These are phyloP conservation scores for Eragrostis nindensis DNA, from an alignment of 176 grass and related monocot genomes.

Conservation along the genomic window DNA sequence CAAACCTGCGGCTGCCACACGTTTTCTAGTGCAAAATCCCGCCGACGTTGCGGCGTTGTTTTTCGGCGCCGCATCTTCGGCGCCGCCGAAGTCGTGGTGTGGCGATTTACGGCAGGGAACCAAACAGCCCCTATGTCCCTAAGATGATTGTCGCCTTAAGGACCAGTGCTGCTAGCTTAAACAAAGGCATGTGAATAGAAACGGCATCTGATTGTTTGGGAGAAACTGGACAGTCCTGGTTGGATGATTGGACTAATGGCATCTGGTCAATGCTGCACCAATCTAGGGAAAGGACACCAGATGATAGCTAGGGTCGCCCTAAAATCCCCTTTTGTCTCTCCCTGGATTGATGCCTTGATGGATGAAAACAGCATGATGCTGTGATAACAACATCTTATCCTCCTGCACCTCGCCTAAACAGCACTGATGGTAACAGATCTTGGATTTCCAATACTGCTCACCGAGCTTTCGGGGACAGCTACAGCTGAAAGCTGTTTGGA, in stretches of 20 bases:
- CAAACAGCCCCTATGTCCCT: too few relatives aligned
- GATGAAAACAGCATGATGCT: slow-evolving; percentile 34
- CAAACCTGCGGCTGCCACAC: too few relatives aligned
- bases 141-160: slow-evolving; percentile 12
- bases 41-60: too few relatives aligned
- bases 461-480: slow-evolving; percentile 57
- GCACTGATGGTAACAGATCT: slow-evolving; percentile 5
- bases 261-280: slow-evolving; percentile 40
- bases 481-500: slow-evolving; percentile 29
- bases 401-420: slow-evolving; percentile 10
- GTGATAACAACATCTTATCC: slow-evolving; percentile 31
- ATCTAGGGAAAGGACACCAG: slow-evolving; percentile 31
- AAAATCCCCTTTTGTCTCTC: slow-evolving; percentile 41
- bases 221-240: background rate
- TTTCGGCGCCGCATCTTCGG: too few relatives aligned
- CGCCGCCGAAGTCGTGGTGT: too few relatives aligned
- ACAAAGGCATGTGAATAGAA: slow-evolving; percentile 17
- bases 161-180: background rate
- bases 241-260: slow-evolving; percentile 37
- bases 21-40: too few relatives aligned
- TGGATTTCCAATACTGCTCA: background rate
- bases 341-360: background rate
- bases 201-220: background rate
- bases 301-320: slow-evolving; percentile 32
- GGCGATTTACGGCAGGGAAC: too few relatives aligned